phyloP scores from a whole-genome alignment of 176 grass and related monocot species.

The Triticum timopheevii region DNA sequence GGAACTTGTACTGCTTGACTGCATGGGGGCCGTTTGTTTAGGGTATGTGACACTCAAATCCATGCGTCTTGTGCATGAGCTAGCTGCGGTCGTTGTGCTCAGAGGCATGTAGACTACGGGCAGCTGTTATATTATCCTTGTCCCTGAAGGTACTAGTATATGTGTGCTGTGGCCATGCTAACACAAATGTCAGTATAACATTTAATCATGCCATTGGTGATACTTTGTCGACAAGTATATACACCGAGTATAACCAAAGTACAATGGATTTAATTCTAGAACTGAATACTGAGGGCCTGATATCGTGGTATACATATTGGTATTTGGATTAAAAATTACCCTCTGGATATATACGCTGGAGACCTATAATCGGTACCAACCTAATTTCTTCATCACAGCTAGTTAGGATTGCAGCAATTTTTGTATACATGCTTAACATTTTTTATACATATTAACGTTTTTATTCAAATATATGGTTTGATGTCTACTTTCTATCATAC shows the following conservation, averaged over 20 bases:
- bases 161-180: background rate
- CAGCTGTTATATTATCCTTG: slow-evolving; percentile 28
- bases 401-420: no score
- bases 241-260: background rate
- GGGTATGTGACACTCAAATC: slow-evolving; percentile 38
- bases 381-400: no score
- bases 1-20: slow-evolving; percentile 17
- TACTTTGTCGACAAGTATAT: background rate
- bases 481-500: no score
- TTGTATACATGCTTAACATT: no score
- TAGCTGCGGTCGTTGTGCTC: slow-evolving; percentile 8
- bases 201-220: background rate
- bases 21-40: slow-evolving; percentile 33
- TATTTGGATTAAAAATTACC: background rate
- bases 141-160: background rate
- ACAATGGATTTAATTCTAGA: slow-evolving; percentile 1
- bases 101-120: slow-evolving; percentile 18
- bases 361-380: background rate
- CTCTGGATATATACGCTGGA: background rate
- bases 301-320: background rate
- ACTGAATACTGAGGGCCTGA: background rate
- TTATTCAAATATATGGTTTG: no score
- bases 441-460: no score
- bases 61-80: slow-evolving; percentile 33
- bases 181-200: background rate